phyloP scores from a whole-genome alignment of 1,284 basidiomycete species.

The Boletus semigastroideus region DNA sequence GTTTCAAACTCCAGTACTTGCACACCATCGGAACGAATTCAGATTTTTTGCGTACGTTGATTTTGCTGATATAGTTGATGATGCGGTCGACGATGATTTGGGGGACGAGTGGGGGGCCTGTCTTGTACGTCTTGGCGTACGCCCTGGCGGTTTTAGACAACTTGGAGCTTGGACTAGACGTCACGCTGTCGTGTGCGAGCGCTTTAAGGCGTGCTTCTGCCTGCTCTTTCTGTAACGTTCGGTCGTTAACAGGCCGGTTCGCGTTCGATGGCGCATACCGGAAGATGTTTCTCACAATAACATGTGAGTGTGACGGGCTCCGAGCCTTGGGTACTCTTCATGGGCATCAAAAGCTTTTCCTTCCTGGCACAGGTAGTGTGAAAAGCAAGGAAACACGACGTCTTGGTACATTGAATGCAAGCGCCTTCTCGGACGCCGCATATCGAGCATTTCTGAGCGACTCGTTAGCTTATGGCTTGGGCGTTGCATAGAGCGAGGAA shows the following conservation, averaged over 20 bases:
- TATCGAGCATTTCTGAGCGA: slow-evolving; percentile 74
- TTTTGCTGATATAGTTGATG: slow-evolving; percentile 71
- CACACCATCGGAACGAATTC: slow-evolving; percentile 82
- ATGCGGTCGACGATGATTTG: slow-evolving; percentile 76
- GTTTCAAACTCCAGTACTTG: slow-evolving; percentile 96
- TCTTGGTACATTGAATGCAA: slow-evolving; percentile 95
- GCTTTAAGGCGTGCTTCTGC: slow-evolving; percentile 59
- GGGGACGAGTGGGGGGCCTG: slow-evolving; percentile 76
- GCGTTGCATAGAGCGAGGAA: background rate
- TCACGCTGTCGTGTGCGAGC: slow-evolving; percentile 47
- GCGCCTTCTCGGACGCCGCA: slow-evolving; percentile 86
- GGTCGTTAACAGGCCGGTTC: slow-evolving; percentile 5
- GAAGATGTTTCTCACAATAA: slow-evolving; percentile 88
- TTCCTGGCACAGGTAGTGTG: slow-evolving; percentile 94
- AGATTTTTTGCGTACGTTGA: slow-evolving; percentile 74
- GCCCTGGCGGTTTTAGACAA: slow-evolving; percentile 73
- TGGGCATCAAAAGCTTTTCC: slow-evolving; percentile 78
- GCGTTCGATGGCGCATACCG: slow-evolving; percentile 46
- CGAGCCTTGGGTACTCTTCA: slow-evolving; percentile 79
- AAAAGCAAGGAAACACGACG: slow-evolving; percentile 90
- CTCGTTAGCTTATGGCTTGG: slow-evolving; percentile 12
- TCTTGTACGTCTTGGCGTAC: slow-evolving; percentile 78
- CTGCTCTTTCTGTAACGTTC: slow-evolving; percentile 58
- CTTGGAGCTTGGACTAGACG: slow-evolving; percentile 41
- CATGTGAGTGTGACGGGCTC: slow-evolving; percentile 72